Evolutionary conservation across 805 yeast genomes (phyloP), one percentile per base, ranked within the genome.

Genomic region (Starmerella ratchasimensis): DNA sequence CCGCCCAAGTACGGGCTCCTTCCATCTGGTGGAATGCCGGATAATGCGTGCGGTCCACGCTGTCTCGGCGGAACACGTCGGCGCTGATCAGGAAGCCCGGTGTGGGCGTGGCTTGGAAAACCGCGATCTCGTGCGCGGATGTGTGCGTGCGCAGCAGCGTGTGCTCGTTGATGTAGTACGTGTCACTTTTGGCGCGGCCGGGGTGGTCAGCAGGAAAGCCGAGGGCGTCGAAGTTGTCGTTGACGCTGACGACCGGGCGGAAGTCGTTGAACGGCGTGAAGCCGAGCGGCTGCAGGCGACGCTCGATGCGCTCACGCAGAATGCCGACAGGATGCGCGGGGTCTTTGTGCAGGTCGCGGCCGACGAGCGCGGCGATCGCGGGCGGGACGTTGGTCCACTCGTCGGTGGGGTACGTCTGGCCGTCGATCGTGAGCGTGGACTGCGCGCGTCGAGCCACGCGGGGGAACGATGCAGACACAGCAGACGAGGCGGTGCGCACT

Each of bases 11-110:
- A 42, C 90, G 64, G 2, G 94, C 96, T 33, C 97, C 98, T 60
- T 90, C 98, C 83, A 90, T 74, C 59, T 90, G 98, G 53, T 90
- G 96, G 61, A 90, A 90, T 0, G 80, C 96, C 1, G 98, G 97
- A 55, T 90, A 90, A 57, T 90, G 98, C 0, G 97, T 84, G 47
- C 81, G 68, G 58, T 90, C 98, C 39, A 90, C 82, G 52, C 88
- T 94, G 59, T 90, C 98, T 51, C 94, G 70, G 52, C 98, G 69
- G 55, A 86, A 90, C 8, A 90, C 98, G 58, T 90, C 98, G 1
- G 97, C 98, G 10, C 93, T 71, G 33, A 90, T 86, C 46, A 90
- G 68, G 58, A 80, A 90, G 0, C 97, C 97, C 0, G 93, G 84
- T 0, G 88, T 75, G 20, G 67, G 54, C 36, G 74, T 66, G 2